Percentiles rank a stretch among this genome's conserved stretches.
Evolutionary conservation across 2,329 filamentous ascomycete genomes (phyloP).

Genomic region (Diplodia intermedia): DNA sequence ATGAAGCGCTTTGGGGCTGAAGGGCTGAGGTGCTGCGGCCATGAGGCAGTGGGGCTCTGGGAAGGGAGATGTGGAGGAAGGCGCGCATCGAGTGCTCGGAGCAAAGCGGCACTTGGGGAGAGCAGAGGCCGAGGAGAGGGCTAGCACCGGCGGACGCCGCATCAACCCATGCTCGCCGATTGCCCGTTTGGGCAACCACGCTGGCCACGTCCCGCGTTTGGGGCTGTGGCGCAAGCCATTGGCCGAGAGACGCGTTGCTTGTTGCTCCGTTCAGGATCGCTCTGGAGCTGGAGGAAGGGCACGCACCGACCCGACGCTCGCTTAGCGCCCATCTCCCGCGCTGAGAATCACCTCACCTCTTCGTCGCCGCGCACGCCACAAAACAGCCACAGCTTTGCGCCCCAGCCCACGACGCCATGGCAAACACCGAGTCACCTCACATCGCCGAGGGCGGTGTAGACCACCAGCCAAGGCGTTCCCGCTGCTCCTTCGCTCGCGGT

Average conservation of each 20-base stretch:
- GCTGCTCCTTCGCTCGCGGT: conserved; percentile 8
- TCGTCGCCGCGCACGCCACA: conserved; percentile 16
- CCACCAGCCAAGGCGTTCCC: neutral
- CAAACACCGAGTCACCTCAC: neutral
- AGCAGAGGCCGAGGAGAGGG: too few relatives aligned
- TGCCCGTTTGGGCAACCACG: neutral
- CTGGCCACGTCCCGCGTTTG: conserved; percentile 4
- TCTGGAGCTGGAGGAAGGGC: too few relatives aligned
- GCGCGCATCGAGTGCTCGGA: neutral
- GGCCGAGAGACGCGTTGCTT: neutral
- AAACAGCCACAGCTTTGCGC: neutral
- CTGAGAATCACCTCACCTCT: conserved; percentile 5
- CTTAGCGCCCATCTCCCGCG: conserved; percentile 12
- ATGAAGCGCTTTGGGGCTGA: neutral
- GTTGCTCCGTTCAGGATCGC: neutral
- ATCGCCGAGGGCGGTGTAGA: neutral
- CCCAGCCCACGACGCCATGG: neutral
- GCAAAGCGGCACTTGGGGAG: neutral
- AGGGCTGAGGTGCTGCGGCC: conserved; percentile 11
- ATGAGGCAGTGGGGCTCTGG: conserved; percentile 11
- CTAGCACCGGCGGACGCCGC: conserved; percentile 17
- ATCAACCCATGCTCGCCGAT: neutral
- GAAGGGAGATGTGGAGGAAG: conserved; percentile 2
- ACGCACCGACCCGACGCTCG: neutral
- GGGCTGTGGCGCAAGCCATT: neutral